A percentile compares a stretch with the other conserved stretches of the same genome.
Conservation (phyloP, 768 basidiomycete species). For the Gymnopilus junonius region DNA sequence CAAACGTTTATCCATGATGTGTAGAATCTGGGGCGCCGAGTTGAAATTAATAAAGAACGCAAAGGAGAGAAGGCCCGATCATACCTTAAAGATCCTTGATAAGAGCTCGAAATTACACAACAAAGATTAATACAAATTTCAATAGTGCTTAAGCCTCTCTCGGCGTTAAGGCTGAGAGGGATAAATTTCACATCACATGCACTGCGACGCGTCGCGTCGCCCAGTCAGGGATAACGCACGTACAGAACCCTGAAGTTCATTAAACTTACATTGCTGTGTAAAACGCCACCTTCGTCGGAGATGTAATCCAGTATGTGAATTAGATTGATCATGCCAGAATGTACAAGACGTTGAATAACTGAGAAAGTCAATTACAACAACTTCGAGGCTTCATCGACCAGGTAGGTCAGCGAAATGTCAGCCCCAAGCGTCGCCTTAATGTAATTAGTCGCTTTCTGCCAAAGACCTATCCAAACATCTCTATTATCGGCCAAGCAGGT, state of each 20-base stretch:
- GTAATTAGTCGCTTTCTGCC: constrained; percentile 10
- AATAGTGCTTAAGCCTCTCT: too few relatives aligned
- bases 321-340: too few relatives aligned
- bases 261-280: too few relatives aligned
- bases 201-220: background rate
- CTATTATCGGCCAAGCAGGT: background rate
- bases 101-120: too few relatives aligned
- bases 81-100: background rate
- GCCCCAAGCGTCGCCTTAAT: constrained; percentile 1
- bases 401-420: background rate
- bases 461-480: constrained; percentile 12
- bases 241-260: too few relatives aligned
- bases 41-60: too few relatives aligned
- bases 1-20: background rate
- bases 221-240: too few relatives aligned
- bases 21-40: too few relatives aligned
- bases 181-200: background rate
- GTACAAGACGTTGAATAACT: background rate
- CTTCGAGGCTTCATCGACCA: constrained; percentile 5
- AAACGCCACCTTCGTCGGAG: too few relatives aligned
- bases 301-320: too few relatives aligned
- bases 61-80: background rate
- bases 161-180: too few relatives aligned
- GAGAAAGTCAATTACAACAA: background rate
- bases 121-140: too few relatives aligned